Base-by-base conservation (phyloP, 164 flowering plant species). In the Akebia trifoliata region DNA sequence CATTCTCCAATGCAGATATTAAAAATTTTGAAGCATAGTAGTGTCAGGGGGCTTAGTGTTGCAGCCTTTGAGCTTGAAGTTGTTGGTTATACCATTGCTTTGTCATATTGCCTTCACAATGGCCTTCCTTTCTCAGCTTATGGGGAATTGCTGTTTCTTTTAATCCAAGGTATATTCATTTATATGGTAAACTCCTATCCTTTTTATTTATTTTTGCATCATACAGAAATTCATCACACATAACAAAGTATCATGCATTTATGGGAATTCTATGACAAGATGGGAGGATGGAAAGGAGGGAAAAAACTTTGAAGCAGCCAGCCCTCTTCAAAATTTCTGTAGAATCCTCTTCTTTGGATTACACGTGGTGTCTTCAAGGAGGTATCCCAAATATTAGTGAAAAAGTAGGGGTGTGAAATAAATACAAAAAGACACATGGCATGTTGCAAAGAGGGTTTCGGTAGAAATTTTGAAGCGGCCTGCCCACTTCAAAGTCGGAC, bases 51-150 rank as follows among this genome's bases (percentile, higher is more conserved):
- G 44, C 94, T 93, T 20, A 93, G 97, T 51, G 70, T 84, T 38
- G 62, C 72, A 11, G 66, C 87, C 8, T 90, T 90, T 72, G 99
- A 93, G 82, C 94, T 93, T 65, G 99, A 93, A 72, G 96, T 90
- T 4, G 79, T 87, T 46, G 99, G 97, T 10, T 90, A 78, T 62
- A 93, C 99, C 9, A 84, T 93, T 64, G 83, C 95, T 57, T 72
- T 93, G 60, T 84, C 97, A 1, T 93, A 90, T 61, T 93, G 97
- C 72, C 83, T 93, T 56, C 94, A 90, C 72, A 83, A 87, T 64
- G 84, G 83, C 50, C 85, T 93, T 61, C 97, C 97, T 4, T 90
- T 93, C 68, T 93, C 97, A 44, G 99, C 99, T 64, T 93, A 69
- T 64, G 97, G 99, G 39, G 99, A 93, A 72, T 66, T 86, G 74